Conservation (phyloP, 306 rosid genomes). For the Acacia crassicarpa region DNA sequence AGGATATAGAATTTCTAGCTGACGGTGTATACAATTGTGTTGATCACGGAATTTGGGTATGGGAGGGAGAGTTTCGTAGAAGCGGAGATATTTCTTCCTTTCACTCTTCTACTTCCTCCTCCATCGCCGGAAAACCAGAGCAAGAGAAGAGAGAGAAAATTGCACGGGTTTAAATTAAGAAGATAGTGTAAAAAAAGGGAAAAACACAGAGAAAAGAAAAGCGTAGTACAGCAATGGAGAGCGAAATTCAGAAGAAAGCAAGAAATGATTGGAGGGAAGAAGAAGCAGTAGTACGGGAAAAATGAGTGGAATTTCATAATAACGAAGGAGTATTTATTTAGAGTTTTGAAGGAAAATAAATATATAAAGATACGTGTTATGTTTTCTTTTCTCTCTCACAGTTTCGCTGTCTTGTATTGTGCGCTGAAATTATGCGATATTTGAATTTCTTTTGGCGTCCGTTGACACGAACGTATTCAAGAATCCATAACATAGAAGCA, state of each 20-base stretch:
- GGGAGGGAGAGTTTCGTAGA: conserved; percentile 62
- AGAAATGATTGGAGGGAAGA: conserved; percentile 65
- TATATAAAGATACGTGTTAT: not conserved
- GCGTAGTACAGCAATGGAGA: not conserved
- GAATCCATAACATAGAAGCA: not conserved
- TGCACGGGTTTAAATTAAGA: not conserved
- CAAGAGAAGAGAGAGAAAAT: conserved; percentile 19
- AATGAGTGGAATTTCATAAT: not conserved
- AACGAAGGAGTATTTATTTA: too few relatives aligned
- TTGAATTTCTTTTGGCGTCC: conserved; percentile 55
- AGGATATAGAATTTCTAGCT: conserved; percentile 26
- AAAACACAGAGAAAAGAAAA: not conserved
- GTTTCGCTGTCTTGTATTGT: not conserved
- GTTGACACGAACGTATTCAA: conserved; percentile 42
- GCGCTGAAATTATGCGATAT: conserved; percentile 31
- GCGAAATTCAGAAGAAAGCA: conserved; percentile 6
- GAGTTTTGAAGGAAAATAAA: not conserved
- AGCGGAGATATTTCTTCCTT: conserved; percentile 64
- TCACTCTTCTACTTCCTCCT: conserved; percentile 63
- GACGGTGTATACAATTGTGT: conserved; percentile 2
- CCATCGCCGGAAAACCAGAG: conserved; percentile 64
- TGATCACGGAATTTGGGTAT: conserved; percentile 33
- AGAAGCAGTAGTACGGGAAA: conserved; percentile 19
- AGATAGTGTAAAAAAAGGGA: not conserved
- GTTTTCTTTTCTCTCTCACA: conserved; percentile 3